Evolutionary conservation across 164 flowering plant species (phyloP).

Genomic region (Cinnamomum micranthum): DNA sequence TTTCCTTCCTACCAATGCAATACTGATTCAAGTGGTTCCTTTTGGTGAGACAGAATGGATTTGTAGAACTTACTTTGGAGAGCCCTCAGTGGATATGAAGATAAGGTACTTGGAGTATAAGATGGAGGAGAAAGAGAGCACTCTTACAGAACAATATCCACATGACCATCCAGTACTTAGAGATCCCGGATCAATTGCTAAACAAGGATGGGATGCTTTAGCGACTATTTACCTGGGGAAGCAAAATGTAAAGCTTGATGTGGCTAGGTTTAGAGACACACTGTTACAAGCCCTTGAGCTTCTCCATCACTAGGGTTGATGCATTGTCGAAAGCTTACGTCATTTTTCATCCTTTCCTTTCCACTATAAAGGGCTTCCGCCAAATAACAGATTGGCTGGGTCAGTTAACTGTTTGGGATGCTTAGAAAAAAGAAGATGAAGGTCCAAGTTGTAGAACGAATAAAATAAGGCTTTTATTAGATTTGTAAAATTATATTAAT

Average conservation of each 20-base stretch:
- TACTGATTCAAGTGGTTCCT: conserved; percentile 31
- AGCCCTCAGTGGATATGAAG: conserved; percentile 24
- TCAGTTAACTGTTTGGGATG: no score
- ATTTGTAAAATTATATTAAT: no score
- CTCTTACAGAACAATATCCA: conserved; percentile 18
- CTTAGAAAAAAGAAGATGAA: no score
- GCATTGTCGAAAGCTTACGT: background rate
- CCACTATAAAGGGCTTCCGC: background rate
- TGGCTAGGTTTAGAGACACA: conserved; percentile 8
- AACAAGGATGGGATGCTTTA: conserved; percentile 2
- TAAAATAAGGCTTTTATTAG: no score
- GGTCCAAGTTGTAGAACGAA: no score
- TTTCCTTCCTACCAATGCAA: conserved; percentile 27
- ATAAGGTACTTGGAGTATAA: conserved; percentile 32
- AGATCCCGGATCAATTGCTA: conserved; percentile 12
- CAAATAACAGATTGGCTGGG: no score
- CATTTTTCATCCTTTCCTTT: background rate
- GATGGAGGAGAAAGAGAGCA: conserved; percentile 25
- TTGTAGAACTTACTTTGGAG: conserved; percentile 6
- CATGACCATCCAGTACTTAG: conserved; percentile 16
- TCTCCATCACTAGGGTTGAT: background rate
- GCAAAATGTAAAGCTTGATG: conserved; percentile 15
- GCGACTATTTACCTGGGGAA: conserved; percentile 4
- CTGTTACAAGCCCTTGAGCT: conserved; percentile 11
- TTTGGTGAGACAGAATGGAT: conserved; percentile 21